Conservation (phyloP, 306 rosid species). For the Pterocarpus santalinus region DNA sequence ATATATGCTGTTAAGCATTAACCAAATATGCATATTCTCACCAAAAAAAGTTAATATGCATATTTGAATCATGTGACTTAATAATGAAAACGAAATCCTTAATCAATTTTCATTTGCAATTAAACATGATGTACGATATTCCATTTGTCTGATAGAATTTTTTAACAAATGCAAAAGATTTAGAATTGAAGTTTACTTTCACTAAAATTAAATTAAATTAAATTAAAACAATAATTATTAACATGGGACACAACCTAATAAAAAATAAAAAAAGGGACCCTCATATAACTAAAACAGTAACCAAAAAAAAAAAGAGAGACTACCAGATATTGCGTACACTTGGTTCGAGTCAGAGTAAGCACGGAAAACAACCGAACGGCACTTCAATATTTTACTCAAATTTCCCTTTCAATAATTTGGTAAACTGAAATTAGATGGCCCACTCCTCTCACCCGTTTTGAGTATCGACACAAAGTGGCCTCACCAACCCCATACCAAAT, state of each 20-base stretch:
- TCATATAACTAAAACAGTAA: no score
- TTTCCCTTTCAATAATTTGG: slow-evolving; percentile 28
- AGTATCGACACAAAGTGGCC: neutral
- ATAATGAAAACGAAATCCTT: no score
- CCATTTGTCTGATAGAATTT: neutral
- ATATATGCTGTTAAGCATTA: no score
- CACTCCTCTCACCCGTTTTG: neutral
- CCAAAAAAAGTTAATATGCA: no score
- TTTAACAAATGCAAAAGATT: no score
- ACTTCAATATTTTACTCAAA: neutral
- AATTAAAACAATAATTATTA: neutral
- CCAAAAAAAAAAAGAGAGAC: no score
- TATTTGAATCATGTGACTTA: no score
- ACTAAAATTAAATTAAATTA: no score
- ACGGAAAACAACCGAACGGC: no score
- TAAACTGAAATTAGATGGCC: slow-evolving; percentile 39
- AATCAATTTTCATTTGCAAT: neutral
- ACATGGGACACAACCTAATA: neutral
- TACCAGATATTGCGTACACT: neutral
- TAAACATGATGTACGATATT: neutral
- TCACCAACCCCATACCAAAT: slow-evolving; percentile 58
- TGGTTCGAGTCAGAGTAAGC: neutral
- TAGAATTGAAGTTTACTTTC: no score
- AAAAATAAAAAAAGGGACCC: no score
- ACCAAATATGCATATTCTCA: no score